Conservation (phyloP, 108 stramenopile species). For the Seminavis robusta region DNA sequence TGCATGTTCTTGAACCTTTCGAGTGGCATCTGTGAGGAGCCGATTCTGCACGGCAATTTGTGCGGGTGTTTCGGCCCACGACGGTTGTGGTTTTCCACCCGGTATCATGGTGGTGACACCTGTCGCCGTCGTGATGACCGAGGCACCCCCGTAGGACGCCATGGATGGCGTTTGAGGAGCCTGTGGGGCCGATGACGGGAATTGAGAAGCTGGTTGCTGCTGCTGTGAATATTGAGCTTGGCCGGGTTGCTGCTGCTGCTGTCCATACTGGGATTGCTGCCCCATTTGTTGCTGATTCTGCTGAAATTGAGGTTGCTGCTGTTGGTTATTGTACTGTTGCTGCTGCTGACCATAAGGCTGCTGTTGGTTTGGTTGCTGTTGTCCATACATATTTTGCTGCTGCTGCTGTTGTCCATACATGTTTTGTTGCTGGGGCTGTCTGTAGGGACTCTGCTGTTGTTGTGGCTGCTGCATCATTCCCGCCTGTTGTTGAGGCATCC, state of each 20-base stretch:
- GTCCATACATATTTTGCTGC: background rate
- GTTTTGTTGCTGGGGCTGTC: conserved; percentile 5
- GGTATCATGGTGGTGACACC: too few relatives aligned
- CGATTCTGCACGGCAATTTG: conserved; percentile 45
- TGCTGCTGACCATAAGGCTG: conserved; percentile 12
- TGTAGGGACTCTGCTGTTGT: conserved; percentile 12
- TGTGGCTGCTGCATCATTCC: conserved; percentile 12
- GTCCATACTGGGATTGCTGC: background rate
- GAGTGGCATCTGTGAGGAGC: conserved; percentile 48
- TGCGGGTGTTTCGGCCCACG: conserved; percentile 7
- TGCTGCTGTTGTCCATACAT: conserved; percentile 10
- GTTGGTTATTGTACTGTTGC: background rate
- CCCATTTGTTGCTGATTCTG: conserved; percentile 20
- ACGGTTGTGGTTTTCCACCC: background rate
- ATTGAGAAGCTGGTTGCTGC: conserved; percentile 5
- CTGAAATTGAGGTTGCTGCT: conserved; percentile 15
- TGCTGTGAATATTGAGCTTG: background rate
- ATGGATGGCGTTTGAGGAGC: background rate
- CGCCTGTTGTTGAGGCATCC: background rate
- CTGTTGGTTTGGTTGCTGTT: conserved; percentile 4
- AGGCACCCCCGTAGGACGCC: too few relatives aligned
- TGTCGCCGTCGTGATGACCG: too few relatives aligned
- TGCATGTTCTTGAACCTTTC: conserved; percentile 67
- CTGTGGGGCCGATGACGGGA: background rate
- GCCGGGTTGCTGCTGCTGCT: conserved; percentile 1